A percentile compares a stretch with the other conserved stretches of the same genome.
Conservation (phyloP, 768 basidiomycete species). For the Kwoniella mangroviensis region DNA sequence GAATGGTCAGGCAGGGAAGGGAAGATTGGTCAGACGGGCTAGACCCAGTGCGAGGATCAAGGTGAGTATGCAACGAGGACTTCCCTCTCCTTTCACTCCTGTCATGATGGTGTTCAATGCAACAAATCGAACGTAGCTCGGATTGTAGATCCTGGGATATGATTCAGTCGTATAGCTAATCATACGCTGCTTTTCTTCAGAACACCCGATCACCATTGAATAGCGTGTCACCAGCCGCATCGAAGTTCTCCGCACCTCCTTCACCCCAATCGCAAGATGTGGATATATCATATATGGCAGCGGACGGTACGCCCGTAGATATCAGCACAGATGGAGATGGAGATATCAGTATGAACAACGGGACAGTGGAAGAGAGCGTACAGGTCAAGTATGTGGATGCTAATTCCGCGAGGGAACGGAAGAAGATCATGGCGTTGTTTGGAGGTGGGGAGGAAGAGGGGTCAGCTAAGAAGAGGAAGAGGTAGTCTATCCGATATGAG, state of each 20-base stretch:
- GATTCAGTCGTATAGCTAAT: no score
- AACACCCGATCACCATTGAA: slow-evolving; percentile 20
- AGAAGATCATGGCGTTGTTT: slow-evolving; percentile 47
- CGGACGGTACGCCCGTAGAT: slow-evolving; percentile 11
- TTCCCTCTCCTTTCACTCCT: neutral
- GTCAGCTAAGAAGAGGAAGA: slow-evolving; percentile 13
- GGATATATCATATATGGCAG: slow-evolving; percentile 4
- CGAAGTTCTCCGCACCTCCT: slow-evolving; percentile 10
- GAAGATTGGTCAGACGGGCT: slow-evolving; percentile 5
- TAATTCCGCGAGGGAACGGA: slow-evolving; percentile 45
- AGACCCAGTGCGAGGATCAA: slow-evolving; percentile 23
- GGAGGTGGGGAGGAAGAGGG: slow-evolving; percentile 7
- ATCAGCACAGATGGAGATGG: slow-evolving; percentile 2
- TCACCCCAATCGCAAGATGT: neutral
- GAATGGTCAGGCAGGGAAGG: slow-evolving; percentile 10
- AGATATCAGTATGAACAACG: neutral
- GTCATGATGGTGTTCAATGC: neutral
- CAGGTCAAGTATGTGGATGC: slow-evolving; percentile 50
- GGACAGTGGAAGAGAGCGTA: slow-evolving; percentile 43
- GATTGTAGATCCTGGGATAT: no score
- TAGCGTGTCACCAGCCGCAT: slow-evolving; percentile 19
- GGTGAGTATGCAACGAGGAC: slow-evolving; percentile 8
- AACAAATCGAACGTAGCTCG: no score
- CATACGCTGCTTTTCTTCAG: neutral
- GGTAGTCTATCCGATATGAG: neutral